Evolutionary conservation across 176 grass and related monocot species (phyloP), one percentile per base, ranked within the genome.

Genomic region (Ananas comosus): DNA sequence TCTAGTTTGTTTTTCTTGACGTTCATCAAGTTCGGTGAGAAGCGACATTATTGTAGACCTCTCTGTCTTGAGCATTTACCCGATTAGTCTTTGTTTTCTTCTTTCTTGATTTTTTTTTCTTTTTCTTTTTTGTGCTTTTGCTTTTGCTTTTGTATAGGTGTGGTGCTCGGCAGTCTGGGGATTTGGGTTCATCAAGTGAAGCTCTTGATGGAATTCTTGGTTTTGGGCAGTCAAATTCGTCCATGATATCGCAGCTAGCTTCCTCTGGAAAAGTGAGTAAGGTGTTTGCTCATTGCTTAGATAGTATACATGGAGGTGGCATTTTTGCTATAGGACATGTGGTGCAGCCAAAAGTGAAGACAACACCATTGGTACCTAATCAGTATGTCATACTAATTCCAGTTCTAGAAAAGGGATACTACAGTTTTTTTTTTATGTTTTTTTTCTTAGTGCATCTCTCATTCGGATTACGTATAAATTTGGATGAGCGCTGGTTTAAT

Each of bases 181-280:
- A 83, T 82, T 72, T 96, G 81, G 88, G 86, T 23, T 87, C 88
- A 24, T 79, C 88, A 4, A 77, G 3, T 42, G 76, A 85, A 85
- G 93, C 93, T 3, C 83, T 96, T 50, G 93, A 96, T 53, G 93
- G 93, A 70, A 96, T 96, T 80, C 79, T 96, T 61, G 93, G 93
- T 68, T 96, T 96, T 63, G 93, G 93, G 19, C 93, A 96, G 70
- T 51, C 93, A 11, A 89, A 92, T 74, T 72, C 86, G 12, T 96
- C 93, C 1, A 67, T 96, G 78, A 74, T 96, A 6, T 90, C 93
- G 10, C 93, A 96, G 70, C 68, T 96, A 42, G 83, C 86, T 71
- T 58, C 81, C 70, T 74, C 83, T 42, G 81, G 88, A 24, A 96
- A 92, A 79, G 86, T 90, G 22, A 87, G 19, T 5, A 96, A 92